Percentiles rank a stretch among this genome's conserved stretches.
These are phyloP conservation scores for Beauveria varroae DNA, from an alignment of 2,329 filamentous ascomycete genomes.

Conservation along the genomic window DNA sequence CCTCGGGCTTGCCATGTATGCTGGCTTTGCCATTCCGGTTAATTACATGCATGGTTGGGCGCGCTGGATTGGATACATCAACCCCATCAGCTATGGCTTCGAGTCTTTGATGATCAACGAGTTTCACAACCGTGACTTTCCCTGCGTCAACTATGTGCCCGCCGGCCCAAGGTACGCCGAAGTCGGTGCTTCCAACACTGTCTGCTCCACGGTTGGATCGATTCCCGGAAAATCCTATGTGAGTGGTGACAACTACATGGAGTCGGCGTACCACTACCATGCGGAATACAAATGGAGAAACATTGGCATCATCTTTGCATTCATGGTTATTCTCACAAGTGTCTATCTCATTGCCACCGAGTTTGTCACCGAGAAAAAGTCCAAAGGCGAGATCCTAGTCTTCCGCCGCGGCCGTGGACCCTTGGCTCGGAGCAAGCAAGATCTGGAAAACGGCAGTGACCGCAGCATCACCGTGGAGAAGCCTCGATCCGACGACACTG, in stretches of 20 bases:
- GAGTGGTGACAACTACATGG: conserved; percentile 65
- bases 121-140: conserved; percentile 61
- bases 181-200: no score
- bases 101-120: conserved; percentile 81
- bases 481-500: no score
- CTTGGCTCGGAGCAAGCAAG: no score
- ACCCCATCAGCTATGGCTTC: conserved; percentile 68
- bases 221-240: conserved; percentile 50
- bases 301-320: background rate
- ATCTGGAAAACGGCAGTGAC: no score
- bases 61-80: conserved; percentile 49
- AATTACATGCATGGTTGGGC: no score
- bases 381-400: conserved; percentile 36
- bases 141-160: conserved; percentile 61
- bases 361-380: conserved; percentile 59
- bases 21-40: no score
- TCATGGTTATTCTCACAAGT: conserved; percentile 41
- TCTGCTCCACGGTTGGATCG: no score
- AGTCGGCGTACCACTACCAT: background rate
- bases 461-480: no score
- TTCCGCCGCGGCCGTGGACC: no score
- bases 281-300: background rate
- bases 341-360: conserved; percentile 75
- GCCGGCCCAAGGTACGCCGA: conserved; percentile 55
- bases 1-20: no score